Base-by-base conservation (phyloP, 139 green algal species). In the Micractinium conductrix region DNA sequence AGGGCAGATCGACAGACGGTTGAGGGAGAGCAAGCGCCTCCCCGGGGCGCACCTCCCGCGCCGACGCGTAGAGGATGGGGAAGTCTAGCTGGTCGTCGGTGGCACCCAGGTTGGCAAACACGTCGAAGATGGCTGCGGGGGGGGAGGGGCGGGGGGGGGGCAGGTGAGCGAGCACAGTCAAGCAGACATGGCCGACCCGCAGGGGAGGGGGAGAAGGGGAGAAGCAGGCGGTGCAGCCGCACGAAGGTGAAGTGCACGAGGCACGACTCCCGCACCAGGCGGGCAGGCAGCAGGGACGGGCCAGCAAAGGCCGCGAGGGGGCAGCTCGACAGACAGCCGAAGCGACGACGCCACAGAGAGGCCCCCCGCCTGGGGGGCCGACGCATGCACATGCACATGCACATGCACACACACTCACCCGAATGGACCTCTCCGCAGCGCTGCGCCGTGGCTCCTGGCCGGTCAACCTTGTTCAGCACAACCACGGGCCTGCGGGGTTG, bases 11-110 rank as follows among this genome's bases (percentile, higher is more conserved):
- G n/a, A n/a, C n/a, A n/a, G n/a, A n/a, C n/a, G n/a, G n/a, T n/a
- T n/a, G n/a, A n/a, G n/a, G n/a, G n/a, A n/a, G n/a, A n/a, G n/a
- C n/a, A n/a, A n/a, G n/a, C n/a, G n/a, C n/a, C n/a, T n/a, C n/a
- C n/a, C n/a, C n/a, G n/a, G n/a, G n/a, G 35, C 40, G 4, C 71
- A 78, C 71, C 71, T 78, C 50, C n/a, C 63, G 33, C 48, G 92
- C 92, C 24, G 90, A 95, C 4, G 95, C 93, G 67, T 97, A 98
- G 4, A 98, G 89, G 72, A 95, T 76, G 2, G 93, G 91, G 87
- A 98, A 98, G 89, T 98, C 95, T 28, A 98, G 92, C 91, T 98
- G 95, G 48, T 95, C 93, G 38, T 98, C 95, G 4, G 80, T 87
- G 48, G 95, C 95, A 0, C 94, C 95, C 80, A 98, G 79, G 8